Base-by-base conservation (phyloP, 176 grass and related monocot species). In the Otatea glauca region DNA sequence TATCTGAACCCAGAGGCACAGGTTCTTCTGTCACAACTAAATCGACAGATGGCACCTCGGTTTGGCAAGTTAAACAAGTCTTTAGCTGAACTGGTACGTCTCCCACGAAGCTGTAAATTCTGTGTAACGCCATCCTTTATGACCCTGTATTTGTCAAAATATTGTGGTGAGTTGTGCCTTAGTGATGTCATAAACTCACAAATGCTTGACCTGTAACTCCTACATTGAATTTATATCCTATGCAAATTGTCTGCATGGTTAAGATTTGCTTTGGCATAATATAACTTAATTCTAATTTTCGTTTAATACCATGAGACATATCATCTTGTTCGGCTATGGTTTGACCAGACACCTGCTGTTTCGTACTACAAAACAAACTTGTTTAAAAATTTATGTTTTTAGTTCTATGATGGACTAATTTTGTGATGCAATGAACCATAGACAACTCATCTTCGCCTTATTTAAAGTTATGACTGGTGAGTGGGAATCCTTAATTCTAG, bases 1-100 rank as follows among this genome's bases (percentile, higher is more conserved):
- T 99, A 96, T 75, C 86, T 99, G 24, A 88, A 96, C 79, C 96
- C 96, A n/a, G 92, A 96, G 24, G 91, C 96, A 13, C 75, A 79
- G 39, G 37, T 89, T 92, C 88, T 99, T 77, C 71, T 96, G 77
- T 96, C 93, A 85, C 89, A 94, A 81, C 86, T 99, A 69, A 99
- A 99, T 89, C 77, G 78, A 60, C 86, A 99, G 78, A 99, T 99
- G 96, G 89, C 89, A 54, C 96, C 96, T 76, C 79, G 79, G 27
- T 98, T 98, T 93, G 91, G 82, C 55, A 95, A 95, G 71, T 72
- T 95, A 68, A 98, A 98, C 80, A 95, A 89, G 60, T 92, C 89
- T 60, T 90, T 98, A 71, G 92, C 92, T 81, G 88, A 87, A 86
- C 29, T 98, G 91, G 96, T 98, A 98, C 44, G 71, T 45, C 6